Base-by-base conservation (phyloP, 148 eudicot species). In the Chenopodium quinoa region DNA sequence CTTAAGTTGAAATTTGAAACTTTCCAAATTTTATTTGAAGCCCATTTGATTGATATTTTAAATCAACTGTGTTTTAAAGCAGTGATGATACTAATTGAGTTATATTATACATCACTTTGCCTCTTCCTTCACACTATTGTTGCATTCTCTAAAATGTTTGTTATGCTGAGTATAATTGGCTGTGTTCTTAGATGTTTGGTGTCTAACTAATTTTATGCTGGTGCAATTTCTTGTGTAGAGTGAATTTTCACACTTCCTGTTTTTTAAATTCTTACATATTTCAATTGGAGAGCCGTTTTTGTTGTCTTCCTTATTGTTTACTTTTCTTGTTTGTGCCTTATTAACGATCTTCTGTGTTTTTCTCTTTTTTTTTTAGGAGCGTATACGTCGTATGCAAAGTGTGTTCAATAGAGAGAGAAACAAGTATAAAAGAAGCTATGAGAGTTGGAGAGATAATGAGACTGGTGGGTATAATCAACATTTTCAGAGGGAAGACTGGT, bases 331-430 rank as follows among this genome's bases (percentile, higher is more conserved):
- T n/a, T 48, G 75, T 27, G 22, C 27, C 31, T 37, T 23, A 32
- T 82, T 50, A 20, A 31, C 79, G 71, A 64, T 64, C 71, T 69
- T 7, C 32, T 32, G 27, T 40, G 17, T 72, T 0, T 20, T 23
- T 62, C 62, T 7, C 32, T 32, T 32, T 40, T 14, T 34, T 83
- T 66, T 34, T 58, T 78, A 97, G 99, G 99, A 97, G 85, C 97
- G 99, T 47, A 97, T 97, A 79, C 88, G 93, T 77, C 98, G 97
- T 66, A 97, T 97, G 99, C 99, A 94, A 78, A 92, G 93, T 88
- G 98, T 92, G 71, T 97, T 97, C 79, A 94, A 97, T 75, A 91
- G 99, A 85, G 97, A 92, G 84, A 91, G 93, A 90, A 91, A 88
- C 78, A 97, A 97, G 83, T 80, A 83, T 83, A 91, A 86, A 82